Base-by-base conservation (phyloP, 164 flowering plant species). In the Brasenia schreberi region DNA sequence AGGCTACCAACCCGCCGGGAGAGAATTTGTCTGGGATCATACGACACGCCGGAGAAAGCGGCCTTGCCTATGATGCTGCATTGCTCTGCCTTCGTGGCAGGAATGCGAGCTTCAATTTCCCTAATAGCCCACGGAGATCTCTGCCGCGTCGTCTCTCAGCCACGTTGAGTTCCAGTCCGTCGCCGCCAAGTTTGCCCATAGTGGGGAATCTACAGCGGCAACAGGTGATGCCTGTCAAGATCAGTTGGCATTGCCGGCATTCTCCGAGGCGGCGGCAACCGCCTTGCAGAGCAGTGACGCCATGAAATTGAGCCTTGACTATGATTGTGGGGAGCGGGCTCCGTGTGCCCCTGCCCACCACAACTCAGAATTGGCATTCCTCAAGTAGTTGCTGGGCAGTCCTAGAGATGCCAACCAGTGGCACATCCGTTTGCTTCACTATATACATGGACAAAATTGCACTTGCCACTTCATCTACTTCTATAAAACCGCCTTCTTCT, bases 51-150 rank as follows among this genome's bases (percentile, higher is more conserved):
- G 6, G 96, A 83, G 69, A 90, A 93, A 69, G 98, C 98, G 0
- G 98, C 98, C 0, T 70, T 14, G 97, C 98, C 1, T 92, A 86
- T 74, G 98, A 92, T 75, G 96, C 96, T 4, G 96, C 98, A 0
- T 78, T 76, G 0, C 88, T 72, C 65, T 90, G 98, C 78, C 62
- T 88, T 5, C 92, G 98, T 1, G 98, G 98, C 58, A 39, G 43
- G 17, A 9, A 66, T 0, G 92, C 93, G 27, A 80, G 79, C 18
- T 90, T 90, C 79, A 92, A 92, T 65, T 92, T 92, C 76, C 96
- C 98, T 0, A 73, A 83, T 5, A 74, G 71, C 49, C 98, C 92
- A 1, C 96, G 5, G 79, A 81, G 1, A 85, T 88, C 18, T 62
- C 74, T 17, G 81, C 76, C 43, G 84, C 81, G 0, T 19, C 71